Conservation (phyloP, 208 protist species). For the Trypanosoma theileri region DNA sequence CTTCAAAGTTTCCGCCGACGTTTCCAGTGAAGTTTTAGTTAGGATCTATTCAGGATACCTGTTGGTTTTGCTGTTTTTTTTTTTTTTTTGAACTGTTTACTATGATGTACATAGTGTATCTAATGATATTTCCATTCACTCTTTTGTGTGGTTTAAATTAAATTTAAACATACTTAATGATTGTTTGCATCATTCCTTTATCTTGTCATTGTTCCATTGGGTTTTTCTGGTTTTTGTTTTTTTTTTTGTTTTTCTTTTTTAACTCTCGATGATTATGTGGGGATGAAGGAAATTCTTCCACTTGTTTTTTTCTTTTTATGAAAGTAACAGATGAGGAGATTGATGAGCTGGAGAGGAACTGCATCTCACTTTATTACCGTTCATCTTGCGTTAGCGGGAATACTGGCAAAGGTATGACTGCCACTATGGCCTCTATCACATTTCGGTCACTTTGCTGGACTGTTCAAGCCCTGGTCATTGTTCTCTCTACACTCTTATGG, state of each 20-base stretch:
- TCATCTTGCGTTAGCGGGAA: not conserved
- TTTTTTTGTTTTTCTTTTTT: not conserved
- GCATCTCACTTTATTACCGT: slow-evolving; percentile 25
- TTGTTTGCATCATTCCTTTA: too few species aligned
- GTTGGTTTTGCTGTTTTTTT: too few species aligned
- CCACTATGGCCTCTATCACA: slow-evolving; percentile 8
- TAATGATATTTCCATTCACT: too few species aligned
- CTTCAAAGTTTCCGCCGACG: not conserved
- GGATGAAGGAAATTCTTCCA: not conserved
- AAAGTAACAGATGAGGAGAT: slow-evolving; percentile 29
- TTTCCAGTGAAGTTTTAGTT: not conserved
- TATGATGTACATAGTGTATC: too few species aligned
- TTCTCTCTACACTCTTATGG: slow-evolving; percentile 26
- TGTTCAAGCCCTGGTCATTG: slow-evolving; percentile 16
- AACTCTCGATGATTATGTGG: not conserved
- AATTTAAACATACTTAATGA: too few species aligned
- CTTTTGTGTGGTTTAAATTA: too few species aligned
- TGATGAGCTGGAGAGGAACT: slow-evolving; percentile 29
- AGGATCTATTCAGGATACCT: not conserved
- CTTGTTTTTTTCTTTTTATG: too few species aligned
- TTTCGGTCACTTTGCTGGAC: slow-evolving; percentile 20
- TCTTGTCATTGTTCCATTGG: too few species aligned
- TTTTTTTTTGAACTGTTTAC: too few species aligned
- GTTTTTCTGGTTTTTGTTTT: not conserved
- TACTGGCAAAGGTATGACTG: not conserved